Evolutionary conservation across 73 alveolate species (phyloP).

Genomic region (Tetrahymena elliotti): DNA sequence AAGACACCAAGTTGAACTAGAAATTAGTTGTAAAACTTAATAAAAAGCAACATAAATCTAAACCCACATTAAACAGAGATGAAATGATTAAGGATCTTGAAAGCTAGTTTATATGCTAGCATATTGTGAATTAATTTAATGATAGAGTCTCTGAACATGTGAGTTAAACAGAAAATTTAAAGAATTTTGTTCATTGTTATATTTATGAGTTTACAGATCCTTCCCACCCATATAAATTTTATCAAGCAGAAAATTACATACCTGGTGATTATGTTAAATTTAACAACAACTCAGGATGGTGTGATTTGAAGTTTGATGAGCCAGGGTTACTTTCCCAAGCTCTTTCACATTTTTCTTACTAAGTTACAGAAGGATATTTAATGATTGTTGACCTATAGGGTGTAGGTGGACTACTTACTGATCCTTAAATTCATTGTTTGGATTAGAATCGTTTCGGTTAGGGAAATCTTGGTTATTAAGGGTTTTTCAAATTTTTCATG

Average conservation of each 20-base stretch:
- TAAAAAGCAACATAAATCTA: slow-evolving; percentile 1
- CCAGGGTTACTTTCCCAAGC: slow-evolving; percentile 3
- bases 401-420: slow-evolving; percentile 25
- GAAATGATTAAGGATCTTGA: slow-evolving; percentile 38
- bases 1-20: slow-evolving; percentile 23
- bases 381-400: slow-evolving; percentile 46
- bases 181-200: slow-evolving; percentile 43
- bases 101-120: slow-evolving; percentile 44
- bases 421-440: slow-evolving; percentile 42
- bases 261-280: slow-evolving; percentile 46
- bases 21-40: slow-evolving; percentile 34
- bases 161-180: slow-evolving; percentile 3
- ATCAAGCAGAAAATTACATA: slow-evolving; percentile 43
- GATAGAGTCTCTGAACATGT: slow-evolving; percentile 39
- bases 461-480: slow-evolving; percentile 44
- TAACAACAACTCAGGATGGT: slow-evolving; percentile 57
- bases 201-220: slow-evolving; percentile 36
- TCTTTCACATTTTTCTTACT: slow-evolving; percentile 52
- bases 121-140: slow-evolving; percentile 46
- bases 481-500: slow-evolving; percentile 46
- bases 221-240: not conserved
- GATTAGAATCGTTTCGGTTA: slow-evolving; percentile 45
- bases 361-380: slow-evolving; percentile 36
- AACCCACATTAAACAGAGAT: slow-evolving; percentile 1
- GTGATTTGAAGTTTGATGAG: not conserved